These are phyloP conservation scores for Annulohypoxylon truncatum DNA, from an alignment of 2,329 filamentous ascomycete genomes.

Conservation along the genomic window DNA sequence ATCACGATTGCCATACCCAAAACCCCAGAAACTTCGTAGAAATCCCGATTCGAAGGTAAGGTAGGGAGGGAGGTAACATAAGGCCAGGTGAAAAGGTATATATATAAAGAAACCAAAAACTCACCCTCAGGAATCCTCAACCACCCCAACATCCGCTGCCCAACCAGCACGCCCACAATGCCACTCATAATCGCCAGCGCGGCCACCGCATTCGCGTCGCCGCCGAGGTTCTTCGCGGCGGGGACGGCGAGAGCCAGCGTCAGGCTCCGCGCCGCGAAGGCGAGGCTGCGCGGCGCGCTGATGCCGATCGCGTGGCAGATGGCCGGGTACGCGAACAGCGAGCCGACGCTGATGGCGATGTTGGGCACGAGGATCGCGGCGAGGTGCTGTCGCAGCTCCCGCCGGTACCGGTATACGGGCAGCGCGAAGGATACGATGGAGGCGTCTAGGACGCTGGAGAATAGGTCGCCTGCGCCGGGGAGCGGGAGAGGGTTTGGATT, in stretches of 20 bases:
- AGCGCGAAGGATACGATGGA: slow-evolving; percentile 69
- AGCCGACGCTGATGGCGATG: slow-evolving; percentile 61
- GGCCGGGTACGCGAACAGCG: slow-evolving; percentile 68
- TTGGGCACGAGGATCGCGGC: slow-evolving; percentile 66
- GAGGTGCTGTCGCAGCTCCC: slow-evolving; percentile 66
- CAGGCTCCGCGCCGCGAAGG: slow-evolving; percentile 67
- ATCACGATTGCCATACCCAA: no score
- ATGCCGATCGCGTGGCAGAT: slow-evolving; percentile 68
- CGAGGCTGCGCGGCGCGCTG: slow-evolving; percentile 61
- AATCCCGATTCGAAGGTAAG: no score
- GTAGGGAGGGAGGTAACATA: no score
- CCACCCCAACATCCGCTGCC: slow-evolving; percentile 59
- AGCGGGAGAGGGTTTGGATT: slow-evolving; percentile 37
- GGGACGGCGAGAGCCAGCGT: slow-evolving; percentile 71
- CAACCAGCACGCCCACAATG: slow-evolving; percentile 68
- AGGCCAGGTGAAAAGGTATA: no score
- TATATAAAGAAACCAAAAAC: slow-evolving; percentile 15
- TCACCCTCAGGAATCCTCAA: slow-evolving; percentile 66
- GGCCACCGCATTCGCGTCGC: slow-evolving; percentile 66
- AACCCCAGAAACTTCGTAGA: no score
- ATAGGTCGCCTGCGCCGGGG: slow-evolving; percentile 68
- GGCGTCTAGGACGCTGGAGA: slow-evolving; percentile 66
- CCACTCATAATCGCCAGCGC: slow-evolving; percentile 70
- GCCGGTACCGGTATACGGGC: slow-evolving; percentile 70
- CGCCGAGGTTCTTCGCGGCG: slow-evolving; percentile 66